Base-by-base conservation (phyloP, 1,284 basidiomycete species). In the Irpex sp. region DNA sequence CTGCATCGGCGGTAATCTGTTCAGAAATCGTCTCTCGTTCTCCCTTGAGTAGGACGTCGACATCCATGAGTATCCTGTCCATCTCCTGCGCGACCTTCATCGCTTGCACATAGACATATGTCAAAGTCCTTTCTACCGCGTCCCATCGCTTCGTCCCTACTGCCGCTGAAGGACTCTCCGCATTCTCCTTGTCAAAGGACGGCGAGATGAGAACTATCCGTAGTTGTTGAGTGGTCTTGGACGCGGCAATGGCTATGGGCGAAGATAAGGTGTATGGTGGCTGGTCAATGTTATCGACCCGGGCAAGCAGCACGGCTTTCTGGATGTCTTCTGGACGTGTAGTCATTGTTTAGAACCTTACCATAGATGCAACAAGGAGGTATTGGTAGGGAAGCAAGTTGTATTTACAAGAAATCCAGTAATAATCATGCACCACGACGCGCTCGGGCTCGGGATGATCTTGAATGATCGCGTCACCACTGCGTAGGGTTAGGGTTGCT, bases 41-140 rank as follows among this genome's bases (percentile, higher is more conserved):
- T 18, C 77, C 81, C 58, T 78, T 78, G 56, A 91, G 77, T 55
- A 91, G 75, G 19, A 91, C 86, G 66, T 88, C 84, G 57, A 92
- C 75, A 58, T 87, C 79, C 76, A 93, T 81, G 54, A 91, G 78
- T 42, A 91, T 75, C 61, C 84, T 85, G 71, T 82, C 80, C 68
- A 80, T 71, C 51, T 84, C 81, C 70, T 88, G 83, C n/a, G 88
- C 86, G 47, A 83, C 79, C 64, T 80, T 85, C 21, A 86, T 86
- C 16, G 89, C 86, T 67, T 88, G 86, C 8, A 90, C 87, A 69
- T 91, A 91, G 56, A 87, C 82, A 69, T 82, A 88, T 0, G 89
- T 88, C 64, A 91, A 76, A 37, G 91, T 76, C 9, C 80, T 74
- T 73, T 91, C 88, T 1, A 91, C 79, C 28, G 79, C 78, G 62